Percentiles rank a stretch among this genome's conserved stretches.
phyloP scores from a whole-genome alignment of 2,329 filamentous ascomycete species.

The Xylariales sp. region DNA sequence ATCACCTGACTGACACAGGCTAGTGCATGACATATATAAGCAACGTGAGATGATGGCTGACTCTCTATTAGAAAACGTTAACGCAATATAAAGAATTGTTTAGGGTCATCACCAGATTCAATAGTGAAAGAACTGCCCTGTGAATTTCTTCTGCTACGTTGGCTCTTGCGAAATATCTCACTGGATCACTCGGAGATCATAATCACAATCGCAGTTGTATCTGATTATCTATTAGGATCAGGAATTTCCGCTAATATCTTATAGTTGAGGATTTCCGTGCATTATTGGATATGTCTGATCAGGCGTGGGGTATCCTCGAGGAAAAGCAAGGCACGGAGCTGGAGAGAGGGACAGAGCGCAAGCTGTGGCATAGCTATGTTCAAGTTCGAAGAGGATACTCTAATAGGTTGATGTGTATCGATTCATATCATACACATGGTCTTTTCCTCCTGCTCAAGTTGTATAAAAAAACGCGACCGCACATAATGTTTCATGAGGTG shows the following conservation, averaged over 20 bases:
- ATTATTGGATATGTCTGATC: not conserved
- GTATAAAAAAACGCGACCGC: not conserved
- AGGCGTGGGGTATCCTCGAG: not conserved
- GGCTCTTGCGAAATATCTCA: not conserved
- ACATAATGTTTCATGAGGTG: not conserved
- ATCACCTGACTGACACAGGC: not conserved
- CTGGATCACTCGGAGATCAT: not conserved
- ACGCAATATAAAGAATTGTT: no score
- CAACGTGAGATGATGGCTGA: not conserved
- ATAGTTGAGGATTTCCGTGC: not conserved
- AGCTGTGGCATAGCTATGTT: not conserved
- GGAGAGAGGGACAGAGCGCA: not conserved
- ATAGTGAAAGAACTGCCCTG: no score
- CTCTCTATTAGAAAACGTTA: no score
- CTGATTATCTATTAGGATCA: not conserved
- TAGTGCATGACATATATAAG: not conserved
- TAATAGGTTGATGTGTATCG: conserved; percentile 17
- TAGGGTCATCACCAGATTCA: no score
- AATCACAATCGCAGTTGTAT: not conserved
- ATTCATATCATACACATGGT: conserved; percentile 13
- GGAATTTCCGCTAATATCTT: not conserved
- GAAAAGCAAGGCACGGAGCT: not conserved
- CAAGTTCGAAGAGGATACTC: not conserved
- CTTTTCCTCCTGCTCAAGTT: not conserved
- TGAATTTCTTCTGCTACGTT: not conserved